phyloP scores from a whole-genome alignment of 306 rosid species.

The Quillaja saponaria region DNA sequence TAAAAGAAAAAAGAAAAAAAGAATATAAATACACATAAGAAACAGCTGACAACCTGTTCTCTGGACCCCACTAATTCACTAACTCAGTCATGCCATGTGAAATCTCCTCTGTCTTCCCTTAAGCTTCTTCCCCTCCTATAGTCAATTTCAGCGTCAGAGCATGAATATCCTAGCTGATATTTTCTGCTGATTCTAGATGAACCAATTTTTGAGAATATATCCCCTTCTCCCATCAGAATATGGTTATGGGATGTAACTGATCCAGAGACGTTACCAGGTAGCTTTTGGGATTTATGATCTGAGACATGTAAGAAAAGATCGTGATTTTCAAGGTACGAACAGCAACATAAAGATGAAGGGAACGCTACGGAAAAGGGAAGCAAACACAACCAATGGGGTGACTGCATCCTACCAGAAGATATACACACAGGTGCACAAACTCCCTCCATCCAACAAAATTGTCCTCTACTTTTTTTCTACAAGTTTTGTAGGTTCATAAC shows the following conservation, averaged over 20 bases:
- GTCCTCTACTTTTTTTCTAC: slow-evolving; percentile 19
- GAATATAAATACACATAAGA: slow-evolving; percentile 44
- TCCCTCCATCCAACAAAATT: slow-evolving; percentile 10
- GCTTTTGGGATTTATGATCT: slow-evolving; percentile 60
- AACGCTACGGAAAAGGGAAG: slow-evolving; percentile 18
- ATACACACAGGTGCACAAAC: slow-evolving; percentile 10
- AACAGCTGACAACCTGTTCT: slow-evolving; percentile 41
- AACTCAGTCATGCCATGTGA: slow-evolving; percentile 55
- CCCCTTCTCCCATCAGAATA: slow-evolving; percentile 50
- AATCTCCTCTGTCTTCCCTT: slow-evolving; percentile 64
- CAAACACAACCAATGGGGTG: slow-evolving; percentile 3
- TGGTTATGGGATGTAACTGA: slow-evolving; percentile 54
- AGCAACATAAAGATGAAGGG: slow-evolving; percentile 20
- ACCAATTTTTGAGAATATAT: slow-evolving; percentile 68
- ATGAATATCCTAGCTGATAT: slow-evolving; percentile 69
- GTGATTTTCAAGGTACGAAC: too few relatives aligned
- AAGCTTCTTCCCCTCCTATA: slow-evolving; percentile 92
- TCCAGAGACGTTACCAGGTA: slow-evolving; percentile 56
- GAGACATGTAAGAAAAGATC: slow-evolving; percentile 37
- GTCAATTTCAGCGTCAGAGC: slow-evolving; percentile 97
- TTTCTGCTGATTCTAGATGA: slow-evolving; percentile 60
- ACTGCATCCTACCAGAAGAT: too few relatives aligned
- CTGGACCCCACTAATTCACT: slow-evolving; percentile 35
- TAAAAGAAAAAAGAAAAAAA: slow-evolving; percentile 6
- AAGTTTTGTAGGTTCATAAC: slow-evolving; percentile 8